Percentiles rank a stretch among this genome's conserved stretches.
phyloP scores from a whole-genome alignment of 805 yeast species.

The Suhomyces sp. region DNA sequence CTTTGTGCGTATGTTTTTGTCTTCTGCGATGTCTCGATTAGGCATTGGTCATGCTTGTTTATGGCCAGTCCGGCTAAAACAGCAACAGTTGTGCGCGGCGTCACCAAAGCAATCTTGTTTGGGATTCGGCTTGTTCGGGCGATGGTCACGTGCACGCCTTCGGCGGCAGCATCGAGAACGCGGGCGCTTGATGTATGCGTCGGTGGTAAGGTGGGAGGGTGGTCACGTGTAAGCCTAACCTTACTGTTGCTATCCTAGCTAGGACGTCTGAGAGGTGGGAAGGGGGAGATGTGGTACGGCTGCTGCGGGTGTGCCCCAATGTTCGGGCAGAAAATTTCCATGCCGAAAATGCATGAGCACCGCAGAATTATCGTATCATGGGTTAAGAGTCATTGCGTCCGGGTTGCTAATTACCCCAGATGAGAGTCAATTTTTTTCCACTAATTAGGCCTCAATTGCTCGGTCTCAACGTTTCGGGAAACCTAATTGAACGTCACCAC shows the following conservation, averaged over 20 bases:
- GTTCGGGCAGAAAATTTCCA: neutral
- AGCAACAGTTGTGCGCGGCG: slow-evolving; percentile 3
- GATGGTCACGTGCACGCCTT: slow-evolving; percentile 1
- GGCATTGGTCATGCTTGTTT: slow-evolving; percentile 20
- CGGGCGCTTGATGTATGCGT: neutral
- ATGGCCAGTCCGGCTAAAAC: slow-evolving; percentile 7
- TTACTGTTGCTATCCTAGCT: neutral
- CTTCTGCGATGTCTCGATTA: slow-evolving; percentile 6
- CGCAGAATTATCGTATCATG: neutral
- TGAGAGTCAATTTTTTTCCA: neutral
- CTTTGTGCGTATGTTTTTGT: slow-evolving; percentile 2
- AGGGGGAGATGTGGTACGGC: neutral
- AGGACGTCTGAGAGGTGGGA: neutral
- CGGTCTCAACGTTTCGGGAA: neutral
- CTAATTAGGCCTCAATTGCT: neutral
- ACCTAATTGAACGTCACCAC: neutral
- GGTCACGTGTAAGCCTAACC: neutral
- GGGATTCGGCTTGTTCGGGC: slow-evolving; percentile 17
- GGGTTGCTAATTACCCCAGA: neutral
- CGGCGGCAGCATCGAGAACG: neutral
- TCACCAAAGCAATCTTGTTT: slow-evolving; percentile 5
- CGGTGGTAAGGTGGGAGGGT: neutral
- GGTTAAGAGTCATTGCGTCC: neutral
- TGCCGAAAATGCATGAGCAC: neutral
- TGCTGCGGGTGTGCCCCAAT: neutral